Conservation (phyloP, 2,329 filamentous ascomycete genomes). For the Paramyrothecium roridum region DNA sequence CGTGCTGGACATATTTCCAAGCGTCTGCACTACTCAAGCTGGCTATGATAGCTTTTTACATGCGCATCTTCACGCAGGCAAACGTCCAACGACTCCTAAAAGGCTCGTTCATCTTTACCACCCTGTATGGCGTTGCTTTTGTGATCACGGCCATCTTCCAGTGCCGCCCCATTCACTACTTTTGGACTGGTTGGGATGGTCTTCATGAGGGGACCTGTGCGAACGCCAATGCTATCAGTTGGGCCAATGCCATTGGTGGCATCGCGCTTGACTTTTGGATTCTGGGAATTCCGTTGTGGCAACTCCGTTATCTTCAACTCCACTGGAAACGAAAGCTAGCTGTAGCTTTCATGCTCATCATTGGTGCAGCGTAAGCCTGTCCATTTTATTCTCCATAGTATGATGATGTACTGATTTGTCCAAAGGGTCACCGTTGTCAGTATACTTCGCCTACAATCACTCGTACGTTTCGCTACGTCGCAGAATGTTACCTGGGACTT, state of each 20-base stretch:
- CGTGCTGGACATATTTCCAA: conserved; percentile 35
- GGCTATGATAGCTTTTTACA: conserved; percentile 38
- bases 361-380: conserved; percentile 34
- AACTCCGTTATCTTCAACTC: conserved; percentile 32
- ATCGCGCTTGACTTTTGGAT: conserved; percentile 41
- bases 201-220: conserved; percentile 35
- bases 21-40: conserved; percentile 35
- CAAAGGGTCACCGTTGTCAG: conserved; percentile 25
- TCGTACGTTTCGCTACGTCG: conserved; percentile 21
- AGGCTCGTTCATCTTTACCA: conserved; percentile 26
- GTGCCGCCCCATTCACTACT: conserved; percentile 34
- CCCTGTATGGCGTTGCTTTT: conserved; percentile 25
- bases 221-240: conserved; percentile 34
- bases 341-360: conserved; percentile 38
- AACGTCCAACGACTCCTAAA: conserved; percentile 26
- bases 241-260: conserved; percentile 38
- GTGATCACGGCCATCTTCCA: conserved; percentile 29
- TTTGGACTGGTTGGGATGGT: conserved; percentile 39
- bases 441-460: conserved; percentile 22
- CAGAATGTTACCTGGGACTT: conserved; percentile 26
- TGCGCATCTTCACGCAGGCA: conserved; percentile 33
- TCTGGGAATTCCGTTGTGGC: conserved; percentile 35
- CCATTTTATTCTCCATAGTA: accelerated
- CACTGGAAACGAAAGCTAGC: conserved; percentile 40
- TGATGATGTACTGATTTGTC: not conserved